Evolutionary conservation across 805 yeast species (phyloP).

Genomic region (Lipomyces yamanashiensis): DNA sequence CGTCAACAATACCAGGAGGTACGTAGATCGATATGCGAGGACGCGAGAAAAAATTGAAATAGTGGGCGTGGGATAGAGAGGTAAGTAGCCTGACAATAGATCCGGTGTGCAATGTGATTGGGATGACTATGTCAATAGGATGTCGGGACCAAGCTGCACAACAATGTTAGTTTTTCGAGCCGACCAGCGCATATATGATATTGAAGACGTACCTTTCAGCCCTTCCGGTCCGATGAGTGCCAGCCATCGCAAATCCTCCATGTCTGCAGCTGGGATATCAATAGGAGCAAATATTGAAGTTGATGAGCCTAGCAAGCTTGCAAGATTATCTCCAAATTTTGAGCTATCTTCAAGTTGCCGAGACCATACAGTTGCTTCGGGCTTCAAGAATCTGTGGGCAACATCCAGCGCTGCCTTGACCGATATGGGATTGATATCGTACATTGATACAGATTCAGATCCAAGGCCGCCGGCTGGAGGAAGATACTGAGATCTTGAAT

Average conservation of each 20-base stretch:
- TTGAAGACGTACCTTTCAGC: conserved; percentile 14
- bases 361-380: conserved; percentile 32
- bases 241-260: conserved; percentile 27
- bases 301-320: conserved; percentile 22
- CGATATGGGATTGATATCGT: conserved; percentile 22
- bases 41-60: conserved; percentile 30
- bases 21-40: conserved; percentile 34
- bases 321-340: conserved; percentile 21
- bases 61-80: conserved; percentile 21
- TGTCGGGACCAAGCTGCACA: conserved; percentile 31
- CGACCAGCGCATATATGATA: neutral
- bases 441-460: conserved; percentile 21
- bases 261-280: conserved; percentile 29
- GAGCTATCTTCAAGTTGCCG: conserved; percentile 23
- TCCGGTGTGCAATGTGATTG: conserved; percentile 28
- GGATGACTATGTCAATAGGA: conserved; percentile 29
- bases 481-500: conserved; percentile 18
- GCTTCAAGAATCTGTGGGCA: conserved; percentile 15
- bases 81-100: conserved; percentile 28
- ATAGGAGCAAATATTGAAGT: conserved; percentile 31
- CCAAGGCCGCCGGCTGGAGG: conserved; percentile 5
- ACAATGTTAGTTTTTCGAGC: neutral
- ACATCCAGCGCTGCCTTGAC: conserved; percentile 25
- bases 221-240: conserved; percentile 19
- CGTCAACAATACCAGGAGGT: conserved; percentile 33